Percentiles rank a stretch among this genome's conserved stretches.
These are phyloP conservation scores for Perilla frutescens DNA, from an alignment of 257 asterid species.

Conservation along the genomic window DNA sequence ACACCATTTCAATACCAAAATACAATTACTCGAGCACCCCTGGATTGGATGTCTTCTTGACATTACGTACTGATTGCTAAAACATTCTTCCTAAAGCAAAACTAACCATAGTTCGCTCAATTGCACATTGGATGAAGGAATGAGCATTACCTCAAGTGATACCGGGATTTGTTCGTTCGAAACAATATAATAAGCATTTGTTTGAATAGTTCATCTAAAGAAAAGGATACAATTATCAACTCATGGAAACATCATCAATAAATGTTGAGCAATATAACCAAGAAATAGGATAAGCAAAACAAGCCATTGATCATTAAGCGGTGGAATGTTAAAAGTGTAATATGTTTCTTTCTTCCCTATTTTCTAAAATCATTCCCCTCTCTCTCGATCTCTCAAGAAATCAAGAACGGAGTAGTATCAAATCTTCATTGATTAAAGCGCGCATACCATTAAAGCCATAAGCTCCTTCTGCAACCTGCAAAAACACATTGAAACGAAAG, in stretches of 20 bases:
- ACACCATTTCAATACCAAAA: neutral
- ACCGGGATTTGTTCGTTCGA: neutral
- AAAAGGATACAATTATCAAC: neutral
- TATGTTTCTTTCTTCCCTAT: conserved; percentile 5
- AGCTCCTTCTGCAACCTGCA: conserved; percentile 82
- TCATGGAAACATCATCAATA: neutral
- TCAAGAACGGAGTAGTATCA: neutral
- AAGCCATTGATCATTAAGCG: neutral
- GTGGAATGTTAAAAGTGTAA: neutral
- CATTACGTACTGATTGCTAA: neutral
- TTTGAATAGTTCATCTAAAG: neutral
- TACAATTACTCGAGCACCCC: neutral
- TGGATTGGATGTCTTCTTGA: neutral
- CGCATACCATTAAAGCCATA: conserved; percentile 74
- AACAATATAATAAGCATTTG: neutral
- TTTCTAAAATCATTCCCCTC: conserved; percentile 2
- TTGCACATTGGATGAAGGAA: neutral
- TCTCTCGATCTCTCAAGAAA: neutral
- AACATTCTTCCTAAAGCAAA: neutral
- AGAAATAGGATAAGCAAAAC: neutral
- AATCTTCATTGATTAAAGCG: conserved; percentile 20
- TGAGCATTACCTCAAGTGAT: conserved; percentile 6
- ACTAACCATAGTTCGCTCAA: neutral
- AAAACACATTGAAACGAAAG: conserved; percentile 17
- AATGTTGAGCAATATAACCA: conserved; percentile 6